Base-by-base conservation (phyloP, 2,329 filamentous ascomycete species). In the Talaromyces islandicus region DNA sequence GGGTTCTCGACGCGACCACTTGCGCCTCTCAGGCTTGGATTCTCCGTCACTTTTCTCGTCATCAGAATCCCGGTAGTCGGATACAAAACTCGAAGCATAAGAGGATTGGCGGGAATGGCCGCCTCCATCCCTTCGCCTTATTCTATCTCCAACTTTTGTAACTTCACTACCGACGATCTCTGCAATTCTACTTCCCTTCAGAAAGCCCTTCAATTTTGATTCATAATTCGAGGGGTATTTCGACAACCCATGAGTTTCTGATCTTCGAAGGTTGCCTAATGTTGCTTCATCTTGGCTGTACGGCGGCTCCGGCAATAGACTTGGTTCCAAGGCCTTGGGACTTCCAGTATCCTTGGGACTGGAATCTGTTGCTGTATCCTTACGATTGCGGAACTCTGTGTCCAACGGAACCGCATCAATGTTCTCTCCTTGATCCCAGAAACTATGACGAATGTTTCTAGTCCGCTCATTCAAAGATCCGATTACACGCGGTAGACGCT, bases 121-220 rank as follows among this genome's bases (percentile, higher is more conserved):
- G 32, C 68, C 72, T 24, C 73, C 69, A 32, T 88, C 85, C 66
- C 82, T 84, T 65, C 81, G 83, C 72, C 85, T 79, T 24, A 88
- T 82, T 50, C 83, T 78, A 55, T 85, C 84, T 17, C 84, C 83
- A 35, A 88, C 80, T 66, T 83, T 84, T 0, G 83, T 82, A 7
- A 87, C 81, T 66, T 88, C 86, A 62, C 80, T 81, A n/a, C 84
- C 82, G 2, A 95, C 83, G 30, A 91, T 82, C 30, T 85, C 89
- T 62, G 91, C 89, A 63, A 93, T 86, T 59, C 89, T 82, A 55
- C 86, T 84, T 2, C 87, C 88, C 75, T 91, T 93, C 75, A 96
- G 88, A 54, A 96, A 87, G 7, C 88, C 86, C 48, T 87, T 85
- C 9, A 91, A 80, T 38, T 84, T 85, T 10, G 84, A 85, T 77